Evolutionary conservation across 2,329 filamentous ascomycete species (phyloP), one percentile per base, ranked within the genome.

Genomic region (Penicillium sp.): DNA sequence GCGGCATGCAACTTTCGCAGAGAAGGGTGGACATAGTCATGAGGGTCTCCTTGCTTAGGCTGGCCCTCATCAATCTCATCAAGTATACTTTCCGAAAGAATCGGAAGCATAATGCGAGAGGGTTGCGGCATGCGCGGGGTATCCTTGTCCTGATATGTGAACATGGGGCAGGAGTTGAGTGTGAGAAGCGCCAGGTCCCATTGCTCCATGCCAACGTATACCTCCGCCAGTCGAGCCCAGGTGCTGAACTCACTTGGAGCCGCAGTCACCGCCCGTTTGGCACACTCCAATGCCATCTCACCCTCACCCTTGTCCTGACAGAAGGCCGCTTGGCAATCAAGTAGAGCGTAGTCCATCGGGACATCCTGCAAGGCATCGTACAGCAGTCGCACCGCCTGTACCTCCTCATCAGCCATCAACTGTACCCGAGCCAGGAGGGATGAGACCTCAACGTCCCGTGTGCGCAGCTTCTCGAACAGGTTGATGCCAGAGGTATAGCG

Each of bases 71-170:
- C 92, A 60, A 99, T 96, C 68, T 99, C 94, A 63, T 99, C 94
- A 48, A 96, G 83, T 51, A 92, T 84, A 16, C 90, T 95, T 71
- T 97, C 94, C 0, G 88, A 82, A 46, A 97, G 80, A 14, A 92
- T 89, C 0, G 94, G 94, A 13, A 99, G 81, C 61, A 89, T 85
- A 38, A 97, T 88, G 50, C 91, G 89, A 63, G 88, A 87, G 0
- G 94, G 92, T 66, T 96, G 91, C 1, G 94, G 94, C 88, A 97
- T 92, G 53, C 94, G 76, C 3, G 94, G 94, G 5, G 91, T 88
- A 69, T 99, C 94, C 72, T 96, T 97, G 74, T 99, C 94, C 73
- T 97, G 94, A 72, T 99, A 97, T 6, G 94, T 99, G 72, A 99
- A 99, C 94, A 99, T 99, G 8, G 94, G 94, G 71, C 94, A 99